Conservation (phyloP, 179 eudicot species). For the Amaranthus tricolor region DNA sequence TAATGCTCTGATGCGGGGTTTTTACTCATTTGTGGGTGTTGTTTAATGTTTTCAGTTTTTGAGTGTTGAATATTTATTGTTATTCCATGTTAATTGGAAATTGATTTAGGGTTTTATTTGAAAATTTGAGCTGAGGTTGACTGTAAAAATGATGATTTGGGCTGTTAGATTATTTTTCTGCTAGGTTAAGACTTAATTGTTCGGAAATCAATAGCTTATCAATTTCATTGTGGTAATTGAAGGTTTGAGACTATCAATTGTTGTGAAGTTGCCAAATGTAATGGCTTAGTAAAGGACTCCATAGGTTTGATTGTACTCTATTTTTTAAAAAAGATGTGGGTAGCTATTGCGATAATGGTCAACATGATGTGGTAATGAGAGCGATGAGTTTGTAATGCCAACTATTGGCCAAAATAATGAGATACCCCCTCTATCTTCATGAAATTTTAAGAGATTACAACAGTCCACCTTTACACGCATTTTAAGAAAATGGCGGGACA, state of each 20-base stretch:
- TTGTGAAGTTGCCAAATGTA: not conserved
- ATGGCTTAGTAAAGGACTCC: not conserved
- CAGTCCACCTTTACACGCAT: too few species aligned
- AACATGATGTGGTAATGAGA: too few species aligned
- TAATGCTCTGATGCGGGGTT: not conserved
- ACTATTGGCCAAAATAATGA: too few species aligned
- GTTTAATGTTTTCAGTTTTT: not conserved
- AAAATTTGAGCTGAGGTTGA: conserved; percentile 12
- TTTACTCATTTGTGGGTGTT: not conserved
- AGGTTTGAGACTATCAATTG: not conserved
- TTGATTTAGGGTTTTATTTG: not conserved
- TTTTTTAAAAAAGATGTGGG: conserved; percentile 3
- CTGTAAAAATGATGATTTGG: not conserved
- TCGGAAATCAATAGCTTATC: not conserved
- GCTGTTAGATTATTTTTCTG: too few species aligned
- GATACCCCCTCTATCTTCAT: too few species aligned
- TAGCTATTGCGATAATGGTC: too few species aligned
- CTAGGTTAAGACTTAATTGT: too few species aligned
- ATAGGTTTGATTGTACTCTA: too few species aligned
- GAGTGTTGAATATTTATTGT: not conserved
- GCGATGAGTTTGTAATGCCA: too few species aligned
- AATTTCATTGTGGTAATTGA: conserved; percentile 8
- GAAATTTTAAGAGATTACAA: too few species aligned
- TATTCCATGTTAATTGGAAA: not conserved
- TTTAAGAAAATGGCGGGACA: too few species aligned